Evolutionary conservation across 495 filamentous ascomycete genomes (phyloP).

Genomic region (Xylaria intraflava): DNA sequence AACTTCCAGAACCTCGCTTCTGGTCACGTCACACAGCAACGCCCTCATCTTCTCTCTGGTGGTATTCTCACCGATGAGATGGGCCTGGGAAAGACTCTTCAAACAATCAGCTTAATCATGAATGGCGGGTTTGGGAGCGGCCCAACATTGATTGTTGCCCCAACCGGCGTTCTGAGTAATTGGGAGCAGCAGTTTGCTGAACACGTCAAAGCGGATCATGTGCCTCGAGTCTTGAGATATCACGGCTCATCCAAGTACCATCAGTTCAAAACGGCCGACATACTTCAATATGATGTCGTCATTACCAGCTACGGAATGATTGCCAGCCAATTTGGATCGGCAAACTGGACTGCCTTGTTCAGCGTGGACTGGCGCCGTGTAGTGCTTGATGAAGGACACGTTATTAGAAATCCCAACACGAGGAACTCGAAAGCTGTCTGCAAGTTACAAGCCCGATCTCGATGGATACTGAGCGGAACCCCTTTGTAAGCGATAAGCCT

Average conservation of each 20-base stretch:
- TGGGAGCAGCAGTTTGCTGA: conserved; percentile 77
- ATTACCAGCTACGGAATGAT: conserved; percentile 75
- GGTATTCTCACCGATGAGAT: conserved; percentile 91
- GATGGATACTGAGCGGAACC: conserved; percentile 80
- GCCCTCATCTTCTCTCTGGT: conserved; percentile 64
- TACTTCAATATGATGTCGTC: conserved; percentile 63
- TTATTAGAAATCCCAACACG: conserved; percentile 70
- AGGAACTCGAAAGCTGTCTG: conserved; percentile 64
- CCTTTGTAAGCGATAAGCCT: conserved; percentile 49
- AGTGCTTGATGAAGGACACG: conserved; percentile 84
- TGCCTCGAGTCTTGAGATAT: conserved; percentile 64
- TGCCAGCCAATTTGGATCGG: conserved; percentile 29
- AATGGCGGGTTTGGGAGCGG: conserved; percentile 47
- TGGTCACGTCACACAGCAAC: conserved; percentile 51
- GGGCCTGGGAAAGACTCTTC: conserved; percentile 89
- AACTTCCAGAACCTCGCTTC: conserved; percentile 72
- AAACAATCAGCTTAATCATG: conserved; percentile 76
- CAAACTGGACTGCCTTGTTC: conserved; percentile 45
- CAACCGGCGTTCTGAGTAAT: conserved; percentile 86
- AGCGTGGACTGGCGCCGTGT: conserved; percentile 71
- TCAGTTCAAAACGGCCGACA: conserved; percentile 39
- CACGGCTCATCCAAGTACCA: conserved; percentile 59
- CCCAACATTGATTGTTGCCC: conserved; percentile 73
- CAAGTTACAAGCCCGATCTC: conserved; percentile 58
- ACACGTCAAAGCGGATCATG: conserved; percentile 56